Percentiles rank a stretch among this genome's conserved stretches.
Evolutionary conservation across 192 early-diverging fungal genomes (phyloP).

Genomic region (Umbelopsis vinacea): DNA sequence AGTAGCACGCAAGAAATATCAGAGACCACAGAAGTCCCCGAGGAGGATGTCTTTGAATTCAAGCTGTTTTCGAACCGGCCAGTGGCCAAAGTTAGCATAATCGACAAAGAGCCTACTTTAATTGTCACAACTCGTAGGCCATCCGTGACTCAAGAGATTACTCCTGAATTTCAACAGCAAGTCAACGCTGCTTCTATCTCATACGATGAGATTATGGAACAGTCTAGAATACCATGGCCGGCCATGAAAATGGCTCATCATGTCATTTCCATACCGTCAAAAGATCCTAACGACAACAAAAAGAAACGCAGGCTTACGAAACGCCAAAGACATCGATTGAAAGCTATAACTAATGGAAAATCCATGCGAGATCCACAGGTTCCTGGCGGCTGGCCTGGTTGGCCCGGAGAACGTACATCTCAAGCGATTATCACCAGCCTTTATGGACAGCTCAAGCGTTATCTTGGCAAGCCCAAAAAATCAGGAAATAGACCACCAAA

Average conservation of each 20-base stretch:
- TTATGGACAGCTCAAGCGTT: neutral
- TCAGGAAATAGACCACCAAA: neutral
- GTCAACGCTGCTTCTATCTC: slow-evolving; percentile 2
- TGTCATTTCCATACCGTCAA: slow-evolving; percentile 22
- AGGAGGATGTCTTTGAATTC: slow-evolving; percentile 26
- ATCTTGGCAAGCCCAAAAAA: neutral
- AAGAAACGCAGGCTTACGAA: slow-evolving; percentile 36
- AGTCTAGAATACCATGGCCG: slow-evolving; percentile 29
- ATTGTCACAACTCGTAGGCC: neutral
- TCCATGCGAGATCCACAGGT: slow-evolving; percentile 36
- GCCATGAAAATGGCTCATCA: slow-evolving; percentile 21
- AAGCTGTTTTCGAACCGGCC: slow-evolving; percentile 28
- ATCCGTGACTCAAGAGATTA: slow-evolving; percentile 21
- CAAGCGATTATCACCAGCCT: slow-evolving; percentile 28
- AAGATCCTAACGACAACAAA: slow-evolving; percentile 3
- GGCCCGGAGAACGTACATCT: slow-evolving; percentile 29
- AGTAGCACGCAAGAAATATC: neutral
- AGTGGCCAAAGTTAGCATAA: slow-evolving; percentile 29
- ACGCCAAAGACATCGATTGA: slow-evolving; percentile 27
- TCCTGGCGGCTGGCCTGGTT: slow-evolving; percentile 39
- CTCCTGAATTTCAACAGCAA: slow-evolving; percentile 23
- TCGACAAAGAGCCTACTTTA: slow-evolving; percentile 1
- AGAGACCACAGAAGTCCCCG: neutral
- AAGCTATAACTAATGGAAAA: slow-evolving; percentile 23
- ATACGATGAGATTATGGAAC: slow-evolving; percentile 32